A percentile compares a stretch with the other conserved stretches of the same genome.
Conservation (phyloP, 2,329 filamentous ascomycete species). For the Aotearoamyces nothofagi region DNA sequence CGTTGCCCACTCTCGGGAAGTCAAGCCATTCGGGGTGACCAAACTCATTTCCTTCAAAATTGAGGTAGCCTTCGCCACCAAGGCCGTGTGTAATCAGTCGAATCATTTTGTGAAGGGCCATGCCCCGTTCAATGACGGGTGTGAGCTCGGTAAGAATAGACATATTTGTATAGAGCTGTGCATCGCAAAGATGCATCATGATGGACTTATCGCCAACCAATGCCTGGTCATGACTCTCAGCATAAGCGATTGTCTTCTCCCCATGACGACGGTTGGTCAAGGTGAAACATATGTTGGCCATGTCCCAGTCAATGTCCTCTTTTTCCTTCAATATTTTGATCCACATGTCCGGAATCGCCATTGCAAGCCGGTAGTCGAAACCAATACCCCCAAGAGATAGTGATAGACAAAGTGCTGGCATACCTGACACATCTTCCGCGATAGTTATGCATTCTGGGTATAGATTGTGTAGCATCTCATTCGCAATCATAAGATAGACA, state of each 20-base stretch:
- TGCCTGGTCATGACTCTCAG: slow-evolving; percentile 96
- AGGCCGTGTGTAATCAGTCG: slow-evolving; percentile 81
- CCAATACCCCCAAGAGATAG: slow-evolving; percentile 80
- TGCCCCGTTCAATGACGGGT: slow-evolving; percentile 74
- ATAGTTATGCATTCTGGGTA: slow-evolving; percentile 84
- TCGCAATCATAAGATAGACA: slow-evolving; percentile 90
- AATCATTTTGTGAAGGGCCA: slow-evolving; percentile 95
- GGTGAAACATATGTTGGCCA: slow-evolving; percentile 71
- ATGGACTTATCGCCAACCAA: slow-evolving; percentile 93
- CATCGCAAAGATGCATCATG: slow-evolving; percentile 97
- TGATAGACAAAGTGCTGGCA: slow-evolving; percentile 89
- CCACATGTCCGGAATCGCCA: slow-evolving; percentile 98
- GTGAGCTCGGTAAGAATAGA: slow-evolving; percentile 73
- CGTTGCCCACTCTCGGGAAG: slow-evolving; percentile 85
- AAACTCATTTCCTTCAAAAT: slow-evolving; percentile 98
- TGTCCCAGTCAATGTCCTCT: slow-evolving; percentile 75
- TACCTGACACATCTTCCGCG: slow-evolving; percentile 94
- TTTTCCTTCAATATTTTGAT: slow-evolving; percentile 97
- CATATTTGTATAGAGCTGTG: slow-evolving; percentile 97
- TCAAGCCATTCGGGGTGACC: slow-evolving; percentile 98
- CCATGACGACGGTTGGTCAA: slow-evolving; percentile 86
- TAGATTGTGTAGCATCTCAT: slow-evolving; percentile 84
- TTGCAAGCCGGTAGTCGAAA: slow-evolving; percentile 93
- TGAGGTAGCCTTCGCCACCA: slow-evolving; percentile 92
- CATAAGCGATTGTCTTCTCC: slow-evolving; percentile 97